Conservation (phyloP, 208 protist genomes). For the Crithidia acanthocephali region DNA sequence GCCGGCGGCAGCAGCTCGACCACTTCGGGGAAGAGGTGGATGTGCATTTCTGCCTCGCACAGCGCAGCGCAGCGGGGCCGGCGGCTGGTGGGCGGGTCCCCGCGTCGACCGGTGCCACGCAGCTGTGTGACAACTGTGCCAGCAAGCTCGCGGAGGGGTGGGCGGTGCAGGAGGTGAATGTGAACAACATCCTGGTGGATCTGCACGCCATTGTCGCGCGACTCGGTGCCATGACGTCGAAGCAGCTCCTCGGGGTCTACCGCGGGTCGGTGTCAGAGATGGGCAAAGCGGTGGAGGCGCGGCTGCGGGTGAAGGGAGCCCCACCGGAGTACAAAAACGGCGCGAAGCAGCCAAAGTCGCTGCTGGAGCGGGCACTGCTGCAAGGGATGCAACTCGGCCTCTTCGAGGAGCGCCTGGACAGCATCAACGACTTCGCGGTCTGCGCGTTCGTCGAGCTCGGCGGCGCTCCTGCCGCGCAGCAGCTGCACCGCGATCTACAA, state of each 20-base stretch:
- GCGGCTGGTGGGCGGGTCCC: conserved; percentile 11
- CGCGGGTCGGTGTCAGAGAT: conserved; percentile 67
- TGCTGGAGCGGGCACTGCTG: conserved; percentile 79
- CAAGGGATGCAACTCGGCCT: conserved; percentile 69
- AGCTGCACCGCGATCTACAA: conserved; percentile 45
- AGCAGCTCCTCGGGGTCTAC: conserved; percentile 86
- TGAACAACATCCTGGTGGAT: conserved; percentile 64
- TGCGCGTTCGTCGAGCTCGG: conserved; percentile 71
- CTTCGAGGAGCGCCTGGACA: conserved; percentile 77
- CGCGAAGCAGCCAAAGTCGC: conserved; percentile 39
- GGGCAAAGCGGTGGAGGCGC: conserved; percentile 72
- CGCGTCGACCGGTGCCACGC: conserved; percentile 20
- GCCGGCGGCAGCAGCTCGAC: conserved; percentile 81
- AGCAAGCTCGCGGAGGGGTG: conserved; percentile 67
- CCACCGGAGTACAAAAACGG: conserved; percentile 86
- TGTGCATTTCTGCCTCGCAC: conserved; percentile 70
- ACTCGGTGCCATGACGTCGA: conserved; percentile 77
- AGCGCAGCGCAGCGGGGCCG: conserved; percentile 24
- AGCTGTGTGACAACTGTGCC: conserved; percentile 88
- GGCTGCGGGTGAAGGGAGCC: conserved; percentile 76
- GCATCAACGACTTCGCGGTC: conserved; percentile 71
- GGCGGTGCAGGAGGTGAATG: conserved; percentile 43
- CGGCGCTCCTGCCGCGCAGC: conserved; percentile 42
- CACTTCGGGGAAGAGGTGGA: conserved; percentile 87
- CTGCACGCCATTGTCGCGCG: conserved; percentile 64